Evolutionary conservation across 768 basidiomycete species (phyloP).

Genomic region (Xerocomellus dryophilus): DNA sequence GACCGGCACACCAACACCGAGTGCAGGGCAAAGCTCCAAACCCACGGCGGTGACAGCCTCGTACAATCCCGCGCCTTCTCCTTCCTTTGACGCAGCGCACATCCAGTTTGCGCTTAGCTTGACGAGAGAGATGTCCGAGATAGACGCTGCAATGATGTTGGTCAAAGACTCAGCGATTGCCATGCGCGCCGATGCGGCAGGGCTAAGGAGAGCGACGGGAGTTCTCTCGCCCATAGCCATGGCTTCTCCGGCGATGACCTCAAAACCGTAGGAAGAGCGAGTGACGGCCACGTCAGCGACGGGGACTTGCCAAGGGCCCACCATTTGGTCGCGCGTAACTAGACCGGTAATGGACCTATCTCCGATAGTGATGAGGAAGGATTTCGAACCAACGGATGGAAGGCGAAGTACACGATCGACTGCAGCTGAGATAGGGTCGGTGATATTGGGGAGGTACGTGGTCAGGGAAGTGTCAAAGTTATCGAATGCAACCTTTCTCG

Average conservation of each 20-base stretch:
- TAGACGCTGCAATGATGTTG: slow-evolving; percentile 80
- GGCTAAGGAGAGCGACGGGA: slow-evolving; percentile 81
- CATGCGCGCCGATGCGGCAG: slow-evolving; percentile 93
- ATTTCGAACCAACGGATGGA: slow-evolving; percentile 91
- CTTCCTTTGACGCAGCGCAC: slow-evolving; percentile 87
- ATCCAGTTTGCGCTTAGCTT: slow-evolving; percentile 99
- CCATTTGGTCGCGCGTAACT: slow-evolving; percentile 97
- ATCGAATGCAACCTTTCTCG: slow-evolving; percentile 37
- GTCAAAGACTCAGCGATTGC: slow-evolving; percentile 92
- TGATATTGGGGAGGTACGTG: slow-evolving; percentile 54
- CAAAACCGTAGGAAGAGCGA: slow-evolving; percentile 90
- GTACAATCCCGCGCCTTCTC: slow-evolving; percentile 88
- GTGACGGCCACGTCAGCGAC: slow-evolving; percentile 97
- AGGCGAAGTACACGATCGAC: slow-evolving; percentile 81
- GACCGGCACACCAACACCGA: slow-evolving; percentile 94
- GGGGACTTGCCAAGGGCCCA: slow-evolving; percentile 97
- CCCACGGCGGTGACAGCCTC: slow-evolving; percentile 89
- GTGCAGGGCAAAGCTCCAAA: slow-evolving; percentile 86
- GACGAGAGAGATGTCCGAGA: slow-evolving; percentile 65
- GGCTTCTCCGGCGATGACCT: slow-evolving; percentile 80
- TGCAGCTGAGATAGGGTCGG: slow-evolving; percentile 58
- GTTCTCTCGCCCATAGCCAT: slow-evolving; percentile 99
- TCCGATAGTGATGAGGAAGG: slow-evolving; percentile 98
- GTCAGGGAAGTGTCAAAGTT: slow-evolving; percentile 72
- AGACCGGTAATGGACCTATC: slow-evolving; percentile 93